Base-by-base conservation (phyloP, 768 basidiomycete species). In the Mycena filopes region DNA sequence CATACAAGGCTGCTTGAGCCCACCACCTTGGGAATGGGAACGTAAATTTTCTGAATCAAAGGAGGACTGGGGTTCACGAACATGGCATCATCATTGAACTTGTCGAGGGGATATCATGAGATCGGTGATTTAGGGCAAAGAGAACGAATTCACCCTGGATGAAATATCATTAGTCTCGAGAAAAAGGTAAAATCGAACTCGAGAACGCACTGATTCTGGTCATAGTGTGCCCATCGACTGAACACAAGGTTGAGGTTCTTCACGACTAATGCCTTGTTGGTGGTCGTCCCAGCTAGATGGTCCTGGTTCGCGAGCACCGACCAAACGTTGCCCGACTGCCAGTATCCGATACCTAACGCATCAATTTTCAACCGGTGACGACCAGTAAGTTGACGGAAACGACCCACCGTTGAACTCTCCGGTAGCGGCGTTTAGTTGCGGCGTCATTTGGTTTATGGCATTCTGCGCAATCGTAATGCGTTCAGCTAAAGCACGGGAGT, bases 251-350 rank as follows among this genome's bases (percentile, higher is more conserved):
- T 82, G 31, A 84, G 72, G 49, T 81, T 81, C 40, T 75, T 72
- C 8, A 80, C 72, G 15, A 85, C 83, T 23, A 67, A 63, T 0
- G 72, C 74, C 60, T 82, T 67, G 63, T 83, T 81, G 15, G 73
- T 74, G 6, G 71, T 81, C 11, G 76, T 79, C n/a, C 74, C 73
- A 2, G 81, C 74, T 15, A 78, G 73, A 31, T 76, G 70, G 63
- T 86, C 84, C 40, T 83, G 81, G 48, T 85, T 84, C 1, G 83
- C 85, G 75, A 83, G 77, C n/a, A 79, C 81, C 20, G 84, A 82
- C 73, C 78, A 83, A 12, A 81, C 84, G 54, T 86, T 87, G 2
- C 77, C 86, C 25, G 83, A 76, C 68, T 86, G 84, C 86, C 86
- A 86, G 62, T 79, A 86, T 41, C 83, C 79, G 42, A 87, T 80